Percentiles rank a stretch among this genome's conserved stretches.
Evolutionary conservation across 2,329 filamentous ascomycete species (phyloP).

Genomic region (Colletotrichum trifolii): DNA sequence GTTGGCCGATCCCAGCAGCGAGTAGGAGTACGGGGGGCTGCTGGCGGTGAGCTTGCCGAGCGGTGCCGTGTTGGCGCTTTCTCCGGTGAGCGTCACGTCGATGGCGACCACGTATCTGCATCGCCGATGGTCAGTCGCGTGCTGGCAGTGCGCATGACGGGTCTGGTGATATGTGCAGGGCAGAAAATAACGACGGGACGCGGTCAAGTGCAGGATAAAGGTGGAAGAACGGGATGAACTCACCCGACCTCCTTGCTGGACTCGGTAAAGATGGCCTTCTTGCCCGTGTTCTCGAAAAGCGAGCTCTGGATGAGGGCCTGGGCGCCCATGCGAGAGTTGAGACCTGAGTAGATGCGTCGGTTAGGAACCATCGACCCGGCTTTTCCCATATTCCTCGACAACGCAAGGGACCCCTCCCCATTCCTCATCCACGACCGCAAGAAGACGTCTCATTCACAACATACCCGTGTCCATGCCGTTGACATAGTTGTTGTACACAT

Average conservation of each 20-base stretch:
- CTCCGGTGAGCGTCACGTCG: slow-evolving; percentile 53
- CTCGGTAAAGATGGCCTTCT: slow-evolving; percentile 39
- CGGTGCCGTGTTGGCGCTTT: slow-evolving; percentile 57
- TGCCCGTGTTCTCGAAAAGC: slow-evolving; percentile 55
- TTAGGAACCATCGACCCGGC: not conserved
- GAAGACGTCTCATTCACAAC: not conserved
- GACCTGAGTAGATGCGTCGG: slow-evolving; percentile 47
- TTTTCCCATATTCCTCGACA: not conserved
- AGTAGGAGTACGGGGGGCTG: slow-evolving; percentile 60
- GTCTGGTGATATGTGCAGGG: too few relatives aligned
- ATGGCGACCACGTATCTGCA: slow-evolving; percentile 47
- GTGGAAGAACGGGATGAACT: not conserved
- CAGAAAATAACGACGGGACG: too few relatives aligned
- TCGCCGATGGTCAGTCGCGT: not conserved
- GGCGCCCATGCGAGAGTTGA: slow-evolving; percentile 64
- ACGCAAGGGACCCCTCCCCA: too few relatives aligned
- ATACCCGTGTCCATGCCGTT: slow-evolving; percentile 42
- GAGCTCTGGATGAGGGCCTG: slow-evolving; percentile 65
- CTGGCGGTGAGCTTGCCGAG: slow-evolving; percentile 58
- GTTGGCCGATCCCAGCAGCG: slow-evolving; percentile 52
- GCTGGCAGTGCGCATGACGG: too few relatives aligned
- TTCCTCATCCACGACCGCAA: not conserved
- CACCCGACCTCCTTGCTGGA: slow-evolving; percentile 44
- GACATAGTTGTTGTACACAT: slow-evolving; percentile 60
- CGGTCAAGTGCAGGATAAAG: not conserved